A percentile compares a stretch with the other conserved stretches of the same genome.
These are phyloP conservation scores for Rasamsonia emersonii DNA, from an alignment of 2,329 filamentous ascomycete genomes.

Conservation along the genomic window DNA sequence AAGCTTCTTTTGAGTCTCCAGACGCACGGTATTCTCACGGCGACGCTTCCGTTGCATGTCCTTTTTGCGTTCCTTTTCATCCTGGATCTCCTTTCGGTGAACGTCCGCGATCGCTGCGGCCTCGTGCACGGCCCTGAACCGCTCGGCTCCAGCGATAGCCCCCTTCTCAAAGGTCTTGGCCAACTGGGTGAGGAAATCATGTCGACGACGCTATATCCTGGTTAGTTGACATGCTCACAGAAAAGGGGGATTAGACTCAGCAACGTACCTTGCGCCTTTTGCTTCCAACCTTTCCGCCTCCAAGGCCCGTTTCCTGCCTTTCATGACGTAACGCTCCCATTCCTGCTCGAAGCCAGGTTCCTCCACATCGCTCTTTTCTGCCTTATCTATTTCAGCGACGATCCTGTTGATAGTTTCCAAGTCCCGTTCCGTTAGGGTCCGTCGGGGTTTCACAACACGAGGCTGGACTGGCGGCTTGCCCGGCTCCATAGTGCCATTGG, in stretches of 20 bases:
- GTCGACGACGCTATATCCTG: conserved; percentile 48
- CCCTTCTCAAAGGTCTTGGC: conserved; percentile 57
- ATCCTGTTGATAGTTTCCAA: conserved; percentile 61
- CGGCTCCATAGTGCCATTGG: conserved; percentile 17
- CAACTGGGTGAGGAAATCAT: conserved; percentile 47
- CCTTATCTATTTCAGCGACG: conserved; percentile 51
- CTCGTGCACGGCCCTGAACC: conserved; percentile 70
- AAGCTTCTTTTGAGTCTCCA: conserved; percentile 76
- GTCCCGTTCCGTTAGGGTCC: conserved; percentile 49
- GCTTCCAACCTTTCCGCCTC: conserved; percentile 57
- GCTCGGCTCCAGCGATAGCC: conserved; percentile 61
- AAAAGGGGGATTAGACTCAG: background rate
- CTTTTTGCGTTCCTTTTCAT: conserved; percentile 98
- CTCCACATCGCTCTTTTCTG: conserved; percentile 51
- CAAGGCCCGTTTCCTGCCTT: conserved; percentile 57
- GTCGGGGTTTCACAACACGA: conserved; percentile 45
- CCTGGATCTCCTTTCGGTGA: conserved; percentile 77
- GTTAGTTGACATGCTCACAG: conserved; percentile 9
- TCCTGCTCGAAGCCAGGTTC: conserved; percentile 43
- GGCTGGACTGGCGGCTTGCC: conserved; percentile 12
- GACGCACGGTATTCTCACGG: conserved; percentile 86
- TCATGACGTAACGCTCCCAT: conserved; percentile 45
- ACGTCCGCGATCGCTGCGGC: conserved; percentile 77
- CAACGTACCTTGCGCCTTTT: conserved; percentile 55
- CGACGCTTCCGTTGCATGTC: conserved; percentile 98